Evolutionary conservation across 371 early-diverging fungal genomes (phyloP), one percentile per base, ranked within the genome.

Genomic region (Rhizopus sp.): DNA sequence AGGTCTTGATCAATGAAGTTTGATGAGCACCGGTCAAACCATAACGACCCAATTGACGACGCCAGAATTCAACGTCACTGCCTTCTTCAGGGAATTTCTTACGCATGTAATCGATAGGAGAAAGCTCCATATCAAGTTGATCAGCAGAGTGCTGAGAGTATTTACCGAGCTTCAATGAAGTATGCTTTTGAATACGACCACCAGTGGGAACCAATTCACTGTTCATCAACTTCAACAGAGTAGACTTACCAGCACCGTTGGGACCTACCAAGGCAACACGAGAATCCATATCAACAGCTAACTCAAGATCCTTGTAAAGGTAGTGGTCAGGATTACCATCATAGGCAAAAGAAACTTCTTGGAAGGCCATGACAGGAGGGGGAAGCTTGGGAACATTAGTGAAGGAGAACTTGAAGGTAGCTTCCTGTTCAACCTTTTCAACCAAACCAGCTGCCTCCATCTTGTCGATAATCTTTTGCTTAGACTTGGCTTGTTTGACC

Each of bases 381-480:
- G 99, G 99, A 48, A 98, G 84, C 71, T 92, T 92, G 50, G 85
- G 88, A 50, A 88, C 83, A 61, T 92, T 84, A 49, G 89, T 87
- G 83, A 98, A 96, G 63, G 79, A 75, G 83, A 98, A 96, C 69
- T 86, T 88, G 87, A 93, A 93, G 51, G 77, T 64, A 37, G 72
- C 68, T 12, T 87, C 85, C 4, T 82, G 72, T 45, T 89, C 88
- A 38, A 96, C 95, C 80, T 95, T 93, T 70, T 98, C 95, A 47
- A 98, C 84, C 51, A 98, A 75, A 62, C 98, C 98, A 58, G 88
- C 97, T 59, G 97, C 97, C 80, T 94, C 95, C 98, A 99, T 98
- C 85, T 98, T 98, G 82, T 99, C 98, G 46, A 99, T 88, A 66
- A 97, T 96, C 93, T 99, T 99, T 68, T 96, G 97, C 80, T 95